phyloP scores from a whole-genome alignment of 768 basidiomycete genomes.

The Mycena filopes region DNA sequence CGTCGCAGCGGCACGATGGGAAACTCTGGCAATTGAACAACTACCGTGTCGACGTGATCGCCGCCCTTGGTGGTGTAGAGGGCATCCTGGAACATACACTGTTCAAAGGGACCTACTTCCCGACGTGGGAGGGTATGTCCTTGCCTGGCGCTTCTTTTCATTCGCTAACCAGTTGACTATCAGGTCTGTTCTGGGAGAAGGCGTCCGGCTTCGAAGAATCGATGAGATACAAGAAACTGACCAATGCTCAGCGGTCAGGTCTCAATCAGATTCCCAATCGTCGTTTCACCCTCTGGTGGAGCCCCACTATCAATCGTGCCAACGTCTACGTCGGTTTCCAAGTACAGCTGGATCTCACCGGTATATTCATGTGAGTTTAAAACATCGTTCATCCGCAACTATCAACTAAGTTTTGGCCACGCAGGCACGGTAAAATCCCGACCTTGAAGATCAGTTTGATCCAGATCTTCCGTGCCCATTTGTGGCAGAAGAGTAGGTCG shows the following conservation, averaged over 20 bases:
- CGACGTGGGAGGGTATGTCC: slow-evolving; percentile 88
- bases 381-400: background rate
- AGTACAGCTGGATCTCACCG: slow-evolving; percentile 97
- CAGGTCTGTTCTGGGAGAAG: slow-evolving; percentile 97
- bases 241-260: slow-evolving; percentile 99
- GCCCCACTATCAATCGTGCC: slow-evolving; percentile 98
- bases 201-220: slow-evolving; percentile 97
- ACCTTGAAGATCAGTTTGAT: slow-evolving; percentile 99
- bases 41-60: slow-evolving; percentile 98
- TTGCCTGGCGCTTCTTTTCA: slow-evolving; percentile 9
- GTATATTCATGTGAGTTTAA: slow-evolving; percentile 85
- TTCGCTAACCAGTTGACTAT: slow-evolving; percentile 9
- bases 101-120: slow-evolving; percentile 98
- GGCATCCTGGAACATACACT: slow-evolving; percentile 96
- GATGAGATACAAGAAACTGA: slow-evolving; percentile 95
- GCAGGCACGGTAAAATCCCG: slow-evolving; percentile 96
- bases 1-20: slow-evolving; percentile 94
- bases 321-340: slow-evolving; percentile 99
- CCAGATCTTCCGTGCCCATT: slow-evolving; percentile 99
- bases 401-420: slow-evolving; percentile 8
- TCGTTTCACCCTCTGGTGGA: slow-evolving; percentile 99
- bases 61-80: slow-evolving; percentile 96
- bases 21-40: slow-evolving; percentile 98
- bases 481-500: slow-evolving; percentile 98
- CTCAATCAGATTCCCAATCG: slow-evolving; percentile 98